These are phyloP conservation scores for Talaromyces sp. DNA, from an alignment of 2,329 filamentous ascomycete genomes.

Conservation along the genomic window DNA sequence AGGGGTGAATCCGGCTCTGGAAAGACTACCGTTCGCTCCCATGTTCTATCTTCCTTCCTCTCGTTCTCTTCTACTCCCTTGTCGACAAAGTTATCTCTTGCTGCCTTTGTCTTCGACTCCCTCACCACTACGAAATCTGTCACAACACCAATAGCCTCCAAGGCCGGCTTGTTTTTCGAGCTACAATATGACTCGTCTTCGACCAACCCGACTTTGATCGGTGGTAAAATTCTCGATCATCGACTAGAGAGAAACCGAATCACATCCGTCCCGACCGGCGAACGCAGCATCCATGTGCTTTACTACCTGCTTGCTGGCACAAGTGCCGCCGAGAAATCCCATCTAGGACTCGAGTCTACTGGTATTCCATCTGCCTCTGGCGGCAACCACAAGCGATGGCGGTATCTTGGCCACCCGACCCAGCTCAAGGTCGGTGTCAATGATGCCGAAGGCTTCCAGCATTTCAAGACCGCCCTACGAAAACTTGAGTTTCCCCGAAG, in stretches of 20 bases:
- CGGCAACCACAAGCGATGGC: slow-evolving; percentile 75
- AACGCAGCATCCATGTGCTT: slow-evolving; percentile 91
- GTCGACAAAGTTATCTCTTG: slow-evolving; percentile 87
- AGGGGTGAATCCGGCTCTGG: slow-evolving; percentile 95
- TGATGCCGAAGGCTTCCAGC: slow-evolving; percentile 88
- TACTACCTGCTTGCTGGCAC: slow-evolving; percentile 95
- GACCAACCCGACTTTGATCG: slow-evolving; percentile 80
- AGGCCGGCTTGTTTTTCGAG: slow-evolving; percentile 91
- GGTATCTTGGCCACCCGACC: slow-evolving; percentile 91
- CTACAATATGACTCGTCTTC: slow-evolving; percentile 90
- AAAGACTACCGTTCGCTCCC: slow-evolving; percentile 90
- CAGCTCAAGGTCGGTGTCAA: slow-evolving; percentile 97
- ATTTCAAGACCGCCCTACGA: slow-evolving; percentile 92
- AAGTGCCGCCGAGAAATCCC: slow-evolving; percentile 80
- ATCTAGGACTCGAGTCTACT: slow-evolving; percentile 63
- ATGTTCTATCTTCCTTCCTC: slow-evolving; percentile 79
- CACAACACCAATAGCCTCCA: slow-evolving; percentile 91
- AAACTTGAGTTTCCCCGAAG: slow-evolving; percentile 90
- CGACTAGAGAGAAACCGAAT: slow-evolving; percentile 88
- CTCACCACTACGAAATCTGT: slow-evolving; percentile 96
- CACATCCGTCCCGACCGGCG: slow-evolving; percentile 85
- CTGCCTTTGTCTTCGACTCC: slow-evolving; percentile 91
- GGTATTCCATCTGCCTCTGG: slow-evolving; percentile 39
- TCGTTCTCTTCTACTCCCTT: slow-evolving; percentile 88
- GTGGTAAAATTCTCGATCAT: slow-evolving; percentile 91